Conservation (phyloP, 805 yeast species). For the Pichia phayaonensis region DNA sequence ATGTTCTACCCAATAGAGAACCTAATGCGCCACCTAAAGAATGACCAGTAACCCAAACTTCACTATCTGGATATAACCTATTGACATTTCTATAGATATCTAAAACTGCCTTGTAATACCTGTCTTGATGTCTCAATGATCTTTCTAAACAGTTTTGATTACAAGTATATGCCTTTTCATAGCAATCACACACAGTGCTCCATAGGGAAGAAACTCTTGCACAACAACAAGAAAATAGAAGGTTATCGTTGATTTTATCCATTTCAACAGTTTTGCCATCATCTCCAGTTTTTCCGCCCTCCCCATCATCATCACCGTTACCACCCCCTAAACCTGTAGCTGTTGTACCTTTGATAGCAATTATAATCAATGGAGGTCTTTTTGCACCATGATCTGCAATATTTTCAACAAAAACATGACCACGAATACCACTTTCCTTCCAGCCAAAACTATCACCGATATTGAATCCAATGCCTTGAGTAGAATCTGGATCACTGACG, state of each 20-base stretch:
- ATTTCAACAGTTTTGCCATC: conserved; percentile 61
- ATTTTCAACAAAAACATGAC: conserved; percentile 72
- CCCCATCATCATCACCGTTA: conserved; percentile 33
- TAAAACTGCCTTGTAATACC: conserved; percentile 74
- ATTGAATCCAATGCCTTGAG: conserved; percentile 32
- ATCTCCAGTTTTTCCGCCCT: conserved; percentile 32
- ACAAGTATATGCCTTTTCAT: conserved; percentile 74
- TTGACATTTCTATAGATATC: conserved; percentile 72
- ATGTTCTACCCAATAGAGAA: conserved; percentile 76
- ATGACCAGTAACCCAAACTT: conserved; percentile 91
- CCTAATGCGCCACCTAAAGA: conserved; percentile 89
- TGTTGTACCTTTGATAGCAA: conserved; percentile 86
- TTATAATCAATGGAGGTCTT: conserved; percentile 40
- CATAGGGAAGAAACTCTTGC: conserved; percentile 86
- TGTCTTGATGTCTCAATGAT: conserved; percentile 64
- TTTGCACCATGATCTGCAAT: conserved; percentile 31
- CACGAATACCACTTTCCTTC: conserved; percentile 79
- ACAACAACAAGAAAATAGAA: conserved; percentile 91
- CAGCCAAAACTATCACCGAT: conserved; percentile 70
- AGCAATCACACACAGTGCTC: conserved; percentile 95
- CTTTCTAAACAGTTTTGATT: conserved; percentile 79
- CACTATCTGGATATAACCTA: conserved; percentile 54
- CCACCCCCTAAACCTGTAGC: conserved; percentile 62
- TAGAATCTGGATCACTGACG: conserved; percentile 16
- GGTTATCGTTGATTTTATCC: conserved; percentile 82